Percentiles rank a stretch among this genome's conserved stretches.
Evolutionary conservation across 768 basidiomycete genomes (phyloP).

Genomic region (Suillus clintonianus): DNA sequence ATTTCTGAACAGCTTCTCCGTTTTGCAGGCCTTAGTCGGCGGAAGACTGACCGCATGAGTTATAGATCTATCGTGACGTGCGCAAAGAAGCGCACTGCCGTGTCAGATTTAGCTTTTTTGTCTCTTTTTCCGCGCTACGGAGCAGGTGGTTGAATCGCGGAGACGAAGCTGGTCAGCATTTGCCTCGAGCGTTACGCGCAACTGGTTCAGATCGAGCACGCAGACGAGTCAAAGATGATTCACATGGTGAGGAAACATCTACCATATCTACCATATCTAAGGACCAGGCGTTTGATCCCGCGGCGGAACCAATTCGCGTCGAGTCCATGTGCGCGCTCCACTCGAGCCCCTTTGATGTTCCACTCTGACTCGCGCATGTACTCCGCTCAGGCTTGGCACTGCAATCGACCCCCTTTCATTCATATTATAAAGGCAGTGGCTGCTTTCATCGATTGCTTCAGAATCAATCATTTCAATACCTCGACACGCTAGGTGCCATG

Average conservation of each 20-base stretch:
- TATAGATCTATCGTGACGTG: background rate
- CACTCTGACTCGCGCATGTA: too few relatives aligned
- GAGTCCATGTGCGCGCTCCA: too few relatives aligned
- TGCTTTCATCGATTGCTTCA: too few relatives aligned
- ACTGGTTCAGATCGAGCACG: slow-evolving; percentile 45
- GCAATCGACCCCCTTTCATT: too few relatives aligned
- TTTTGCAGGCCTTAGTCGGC: background rate
- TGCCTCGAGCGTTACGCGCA: slow-evolving; percentile 43
- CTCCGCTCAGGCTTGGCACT: too few relatives aligned
- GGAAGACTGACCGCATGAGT: background rate
- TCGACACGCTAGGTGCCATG: too few relatives aligned
- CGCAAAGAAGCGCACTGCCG: slow-evolving; percentile 1
- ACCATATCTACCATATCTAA: too few relatives aligned
- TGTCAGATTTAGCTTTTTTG: slow-evolving; percentile 22
- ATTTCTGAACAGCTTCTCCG: background rate
- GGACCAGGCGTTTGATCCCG: too few relatives aligned
- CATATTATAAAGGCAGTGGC: too few relatives aligned
- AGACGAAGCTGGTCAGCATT: slow-evolving; percentile 41
- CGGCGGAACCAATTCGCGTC: too few relatives aligned
- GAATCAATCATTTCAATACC: too few relatives aligned
- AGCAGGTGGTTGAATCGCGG: slow-evolving; percentile 44
- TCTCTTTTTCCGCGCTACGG: slow-evolving; percentile 49
- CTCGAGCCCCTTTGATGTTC: too few relatives aligned
- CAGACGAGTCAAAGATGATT: slow-evolving; percentile 45
- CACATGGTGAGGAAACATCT: slow-evolving; percentile 52